Evolutionary conservation across 2,329 filamentous ascomycete species (phyloP).

Genomic region (Tolypocladium nubicola): DNA sequence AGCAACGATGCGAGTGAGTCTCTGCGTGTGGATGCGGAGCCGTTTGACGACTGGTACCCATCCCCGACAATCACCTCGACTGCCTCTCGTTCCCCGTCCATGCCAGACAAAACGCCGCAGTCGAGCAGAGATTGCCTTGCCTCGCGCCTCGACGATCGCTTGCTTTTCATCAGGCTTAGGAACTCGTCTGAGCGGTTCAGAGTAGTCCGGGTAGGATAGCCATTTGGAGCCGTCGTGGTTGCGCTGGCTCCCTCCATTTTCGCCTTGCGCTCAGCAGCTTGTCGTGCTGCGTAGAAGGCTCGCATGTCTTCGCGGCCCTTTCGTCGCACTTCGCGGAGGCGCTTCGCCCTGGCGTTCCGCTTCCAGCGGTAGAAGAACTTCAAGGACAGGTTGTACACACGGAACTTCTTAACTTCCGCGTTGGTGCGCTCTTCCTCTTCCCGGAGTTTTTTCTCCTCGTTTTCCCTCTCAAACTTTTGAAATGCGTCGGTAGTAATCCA

Average conservation of each 20-base stretch:
- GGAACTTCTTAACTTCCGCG: conserved; percentile 36
- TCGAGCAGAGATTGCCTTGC: conserved; percentile 28
- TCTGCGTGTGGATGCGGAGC: conserved; percentile 9
- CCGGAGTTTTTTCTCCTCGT: conserved; percentile 27
- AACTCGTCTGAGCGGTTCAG: conserved; percentile 20
- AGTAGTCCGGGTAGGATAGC: conserved; percentile 16
- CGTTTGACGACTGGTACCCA: conserved; percentile 10
- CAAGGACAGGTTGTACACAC: conserved; percentile 36
- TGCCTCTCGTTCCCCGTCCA: conserved; percentile 25
- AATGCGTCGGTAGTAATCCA: conserved; percentile 32
- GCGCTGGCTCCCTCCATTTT: conserved; percentile 17
- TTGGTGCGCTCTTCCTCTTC: conserved; percentile 38
- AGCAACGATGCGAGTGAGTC: conserved; percentile 8
- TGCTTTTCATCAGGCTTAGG: conserved; percentile 19
- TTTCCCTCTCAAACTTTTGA: conserved; percentile 26
- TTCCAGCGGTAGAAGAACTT: conserved; percentile 50
- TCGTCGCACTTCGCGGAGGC: conserved; percentile 38
- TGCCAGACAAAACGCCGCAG: conserved; percentile 29
- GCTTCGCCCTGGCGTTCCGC: conserved; percentile 33
- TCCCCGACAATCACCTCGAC: conserved; percentile 23
- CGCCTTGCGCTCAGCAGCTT: conserved; percentile 18
- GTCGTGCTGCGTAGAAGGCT: conserved; percentile 30
- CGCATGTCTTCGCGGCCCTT: conserved; percentile 40
- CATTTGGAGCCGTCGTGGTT: neutral
- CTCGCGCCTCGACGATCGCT: conserved; percentile 16